These are phyloP conservation scores for Aspergillus haitiensis DNA, from an alignment of 495 filamentous ascomycete genomes.

Conservation along the genomic window DNA sequence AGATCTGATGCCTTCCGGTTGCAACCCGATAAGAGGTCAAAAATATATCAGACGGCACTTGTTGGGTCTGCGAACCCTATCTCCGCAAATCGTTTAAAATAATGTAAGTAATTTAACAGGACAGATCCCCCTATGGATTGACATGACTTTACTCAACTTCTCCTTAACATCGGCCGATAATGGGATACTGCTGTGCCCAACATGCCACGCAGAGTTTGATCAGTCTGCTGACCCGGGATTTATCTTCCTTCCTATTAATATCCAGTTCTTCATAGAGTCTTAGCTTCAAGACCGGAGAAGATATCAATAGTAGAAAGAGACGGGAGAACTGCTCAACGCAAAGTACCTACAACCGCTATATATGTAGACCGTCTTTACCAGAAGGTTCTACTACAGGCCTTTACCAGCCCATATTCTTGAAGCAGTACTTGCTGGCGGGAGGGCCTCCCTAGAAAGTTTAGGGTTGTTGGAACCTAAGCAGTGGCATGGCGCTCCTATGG, in stretches of 20 bases:
- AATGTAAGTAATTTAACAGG: too few relatives aligned
- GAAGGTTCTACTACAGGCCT: conserved; percentile 2
- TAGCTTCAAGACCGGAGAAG: not conserved
- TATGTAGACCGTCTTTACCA: not conserved
- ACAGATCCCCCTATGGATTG: too few relatives aligned
- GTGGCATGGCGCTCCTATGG: not conserved
- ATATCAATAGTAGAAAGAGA: not conserved
- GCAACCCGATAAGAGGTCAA: too few relatives aligned
- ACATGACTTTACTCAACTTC: too few relatives aligned
- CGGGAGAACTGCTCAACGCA: not conserved
- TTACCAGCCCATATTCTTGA: conserved; percentile 6
- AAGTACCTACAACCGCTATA: conserved; percentile 2
- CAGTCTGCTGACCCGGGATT: not conserved
- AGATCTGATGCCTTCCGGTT: too few relatives aligned
- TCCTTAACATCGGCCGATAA: too few relatives aligned
- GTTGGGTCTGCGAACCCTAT: too few relatives aligned
- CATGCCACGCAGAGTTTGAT: not conserved
- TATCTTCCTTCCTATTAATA: not conserved
- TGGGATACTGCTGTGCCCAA: too few relatives aligned
- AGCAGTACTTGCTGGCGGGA: conserved; percentile 1
- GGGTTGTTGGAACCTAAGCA: conserved; percentile 1
- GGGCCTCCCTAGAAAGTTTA: not conserved
- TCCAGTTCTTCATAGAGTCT: not conserved
- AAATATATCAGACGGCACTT: too few relatives aligned
- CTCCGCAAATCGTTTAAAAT: too few relatives aligned